Percentiles rank a stretch among this genome's conserved stretches.
These are phyloP conservation scores for Aureobasidium uvarum DNA, from an alignment of 2,329 filamentous ascomycete species.

Conservation along the genomic window DNA sequence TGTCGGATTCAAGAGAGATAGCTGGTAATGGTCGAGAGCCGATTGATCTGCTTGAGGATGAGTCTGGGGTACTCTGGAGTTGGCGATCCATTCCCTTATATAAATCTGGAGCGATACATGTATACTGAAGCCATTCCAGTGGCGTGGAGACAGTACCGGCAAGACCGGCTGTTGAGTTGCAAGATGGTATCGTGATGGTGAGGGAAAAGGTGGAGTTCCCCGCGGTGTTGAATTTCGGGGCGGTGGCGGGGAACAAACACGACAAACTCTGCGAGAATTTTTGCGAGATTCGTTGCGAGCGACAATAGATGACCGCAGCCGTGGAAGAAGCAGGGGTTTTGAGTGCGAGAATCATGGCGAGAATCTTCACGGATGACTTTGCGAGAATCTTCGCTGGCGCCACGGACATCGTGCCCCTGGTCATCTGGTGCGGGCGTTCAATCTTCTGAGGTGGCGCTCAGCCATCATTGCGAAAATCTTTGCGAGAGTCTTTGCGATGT, in stretches of 20 bases:
- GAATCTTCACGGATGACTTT: neutral
- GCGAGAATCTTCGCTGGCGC: neutral
- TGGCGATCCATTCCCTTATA: conserved; percentile 11
- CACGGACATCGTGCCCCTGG: neutral
- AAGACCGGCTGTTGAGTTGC: neutral
- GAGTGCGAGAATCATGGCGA: neutral
- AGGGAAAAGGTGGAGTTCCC: neutral
- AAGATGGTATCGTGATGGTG: neutral
- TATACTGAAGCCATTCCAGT: neutral
- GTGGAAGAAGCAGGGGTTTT: no score
- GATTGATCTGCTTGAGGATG: conserved; percentile 6
- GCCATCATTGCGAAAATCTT: neutral
- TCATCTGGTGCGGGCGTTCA: neutral
- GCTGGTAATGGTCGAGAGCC: neutral
- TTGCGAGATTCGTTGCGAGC: neutral
- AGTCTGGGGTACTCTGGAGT: conserved; percentile 8
- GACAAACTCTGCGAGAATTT: conserved; percentile 3
- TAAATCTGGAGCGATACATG: neutral
- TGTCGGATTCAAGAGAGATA: neutral
- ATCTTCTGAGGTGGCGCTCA: neutral
- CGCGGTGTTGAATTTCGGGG: neutral
- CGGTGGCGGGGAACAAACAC: neutral
- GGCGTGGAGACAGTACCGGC: neutral
- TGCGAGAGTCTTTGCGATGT: conserved; percentile 1
- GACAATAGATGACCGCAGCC: no score